phyloP scores from a whole-genome alignment of 2,329 filamentous ascomycete genomes.

The Neocucurbitaria cava region DNA sequence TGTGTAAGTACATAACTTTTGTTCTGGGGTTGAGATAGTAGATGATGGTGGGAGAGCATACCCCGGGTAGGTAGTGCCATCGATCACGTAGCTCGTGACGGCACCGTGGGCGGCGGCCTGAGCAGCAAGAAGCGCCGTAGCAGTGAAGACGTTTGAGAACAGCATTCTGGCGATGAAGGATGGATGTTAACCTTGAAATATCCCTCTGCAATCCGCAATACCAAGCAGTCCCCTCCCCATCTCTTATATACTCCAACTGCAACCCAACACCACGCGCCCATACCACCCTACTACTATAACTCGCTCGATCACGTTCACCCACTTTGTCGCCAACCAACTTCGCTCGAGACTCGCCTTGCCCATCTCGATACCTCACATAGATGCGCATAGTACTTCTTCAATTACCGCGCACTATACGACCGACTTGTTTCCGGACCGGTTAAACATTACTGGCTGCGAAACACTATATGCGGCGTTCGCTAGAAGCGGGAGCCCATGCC shows the following conservation, averaged over 20 bases:
- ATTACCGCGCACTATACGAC: constrained; percentile 32
- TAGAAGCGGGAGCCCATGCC: constrained; percentile 27
- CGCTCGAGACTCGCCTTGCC: constrained; percentile 9
- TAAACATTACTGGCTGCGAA: constrained; percentile 24
- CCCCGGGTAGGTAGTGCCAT: constrained; percentile 42
- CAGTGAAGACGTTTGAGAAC: constrained; percentile 44
- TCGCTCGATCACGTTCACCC: constrained; percentile 15
- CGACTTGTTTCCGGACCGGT: constrained; percentile 29
- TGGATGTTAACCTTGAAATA: background rate
- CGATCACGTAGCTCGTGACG: constrained; percentile 46
- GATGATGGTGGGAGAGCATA: no score
- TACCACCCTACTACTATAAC: constrained; percentile 14
- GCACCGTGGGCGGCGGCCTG: constrained; percentile 46
- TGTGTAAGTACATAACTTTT: constrained; percentile 42
- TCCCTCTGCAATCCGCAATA: background rate
- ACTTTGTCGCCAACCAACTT: background rate
- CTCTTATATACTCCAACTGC: constrained; percentile 25
- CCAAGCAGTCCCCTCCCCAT: background rate
- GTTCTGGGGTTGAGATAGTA: no score
- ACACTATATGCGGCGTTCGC: constrained; percentile 26
- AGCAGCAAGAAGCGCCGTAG: constrained; percentile 37
- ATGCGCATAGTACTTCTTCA: constrained; percentile 28
- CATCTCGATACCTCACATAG: constrained; percentile 22
- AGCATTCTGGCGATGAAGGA: constrained; percentile 40
- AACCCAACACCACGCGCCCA: background rate